These are phyloP conservation scores for Leishmania arabica DNA, from an alignment of 208 protist genomes.

Conservation along the genomic window DNA sequence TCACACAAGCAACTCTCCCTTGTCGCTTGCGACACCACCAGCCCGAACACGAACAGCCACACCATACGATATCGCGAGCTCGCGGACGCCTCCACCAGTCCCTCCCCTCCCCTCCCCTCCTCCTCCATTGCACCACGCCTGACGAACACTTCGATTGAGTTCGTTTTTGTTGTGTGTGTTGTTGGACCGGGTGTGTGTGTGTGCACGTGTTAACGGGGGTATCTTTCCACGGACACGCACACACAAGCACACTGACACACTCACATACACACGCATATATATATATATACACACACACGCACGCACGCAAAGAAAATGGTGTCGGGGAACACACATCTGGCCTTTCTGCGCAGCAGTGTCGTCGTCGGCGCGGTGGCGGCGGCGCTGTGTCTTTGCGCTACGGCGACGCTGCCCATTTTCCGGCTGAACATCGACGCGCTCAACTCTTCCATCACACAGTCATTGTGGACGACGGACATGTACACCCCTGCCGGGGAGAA, in stretches of 20 bases:
- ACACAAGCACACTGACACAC: too few relatives aligned
- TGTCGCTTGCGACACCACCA: not conserved
- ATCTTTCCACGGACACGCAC: not conserved
- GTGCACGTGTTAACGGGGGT: not conserved
- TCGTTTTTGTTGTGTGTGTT: not conserved
- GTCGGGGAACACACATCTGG: conserved; percentile 12
- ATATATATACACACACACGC: not conserved
- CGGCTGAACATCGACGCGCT: conserved; percentile 7
- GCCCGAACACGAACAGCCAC: not conserved
- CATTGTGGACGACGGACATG: conserved; percentile 34
- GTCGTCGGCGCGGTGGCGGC: conserved; percentile 13
- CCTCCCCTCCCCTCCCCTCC: not conserved
- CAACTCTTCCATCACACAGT: conserved; percentile 37
- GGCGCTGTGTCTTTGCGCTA: conserved; percentile 3
- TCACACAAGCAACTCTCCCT: not conserved
- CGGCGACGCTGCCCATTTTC: conserved; percentile 23
- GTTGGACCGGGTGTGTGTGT: not conserved
- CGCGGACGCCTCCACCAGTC: not conserved
- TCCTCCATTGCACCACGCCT: not conserved
- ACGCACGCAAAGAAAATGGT: conserved; percentile 7
- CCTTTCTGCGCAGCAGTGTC: conserved; percentile 15
- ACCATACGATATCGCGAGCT: not conserved
- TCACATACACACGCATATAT: not conserved
- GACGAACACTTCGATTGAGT: not conserved
- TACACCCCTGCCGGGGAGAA: conserved; percentile 31